These are phyloP conservation scores for Wickerhamomyces sydowiorum DNA, from an alignment of 805 yeast species.

Conservation along the genomic window DNA sequence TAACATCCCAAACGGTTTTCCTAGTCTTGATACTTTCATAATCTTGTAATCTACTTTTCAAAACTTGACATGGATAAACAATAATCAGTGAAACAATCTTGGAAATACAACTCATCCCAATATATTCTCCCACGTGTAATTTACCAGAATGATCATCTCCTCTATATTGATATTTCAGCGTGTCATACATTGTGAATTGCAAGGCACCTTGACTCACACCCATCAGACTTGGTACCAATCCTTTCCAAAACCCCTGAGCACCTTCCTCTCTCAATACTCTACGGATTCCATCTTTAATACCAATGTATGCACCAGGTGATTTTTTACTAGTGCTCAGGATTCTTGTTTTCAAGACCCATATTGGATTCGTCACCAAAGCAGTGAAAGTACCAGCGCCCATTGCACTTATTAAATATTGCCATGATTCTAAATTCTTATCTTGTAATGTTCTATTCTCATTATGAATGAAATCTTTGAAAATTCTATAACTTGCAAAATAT, in stretches of 20 bases:
- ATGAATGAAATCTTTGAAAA: slow-evolving; percentile 39
- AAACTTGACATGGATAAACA: slow-evolving; percentile 81
- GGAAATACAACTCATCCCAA: slow-evolving; percentile 60
- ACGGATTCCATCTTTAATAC: slow-evolving; percentile 49
- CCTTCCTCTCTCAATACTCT: slow-evolving; percentile 53
- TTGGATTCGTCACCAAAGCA: slow-evolving; percentile 77
- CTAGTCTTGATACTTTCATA: slow-evolving; percentile 26
- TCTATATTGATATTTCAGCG: slow-evolving; percentile 44
- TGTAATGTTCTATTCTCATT: slow-evolving; percentile 7
- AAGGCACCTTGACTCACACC: slow-evolving; percentile 88
- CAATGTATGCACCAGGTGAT: slow-evolving; percentile 48
- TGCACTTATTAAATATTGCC: slow-evolving; percentile 48
- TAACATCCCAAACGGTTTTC: slow-evolving; percentile 26
- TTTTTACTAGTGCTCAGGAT: slow-evolving; percentile 35
- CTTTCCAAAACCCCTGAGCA: slow-evolving; percentile 58
- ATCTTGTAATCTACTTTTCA: slow-evolving; percentile 70
- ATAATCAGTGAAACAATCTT: slow-evolving; percentile 62
- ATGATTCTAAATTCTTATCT: slow-evolving; percentile 33
- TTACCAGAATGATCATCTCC: slow-evolving; percentile 15
- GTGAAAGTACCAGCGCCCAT: slow-evolving; percentile 72
- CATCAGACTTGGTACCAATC: slow-evolving; percentile 66
- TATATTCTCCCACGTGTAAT: slow-evolving; percentile 49
- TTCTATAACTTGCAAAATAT: slow-evolving; percentile 74
- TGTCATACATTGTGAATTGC: slow-evolving; percentile 83
- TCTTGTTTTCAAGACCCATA: slow-evolving; percentile 94